Percentiles rank a stretch among this genome's conserved stretches.
Evolutionary conservation across 1,284 basidiomycete species (phyloP).

Genomic region (Boletus subluridellus): DNA sequence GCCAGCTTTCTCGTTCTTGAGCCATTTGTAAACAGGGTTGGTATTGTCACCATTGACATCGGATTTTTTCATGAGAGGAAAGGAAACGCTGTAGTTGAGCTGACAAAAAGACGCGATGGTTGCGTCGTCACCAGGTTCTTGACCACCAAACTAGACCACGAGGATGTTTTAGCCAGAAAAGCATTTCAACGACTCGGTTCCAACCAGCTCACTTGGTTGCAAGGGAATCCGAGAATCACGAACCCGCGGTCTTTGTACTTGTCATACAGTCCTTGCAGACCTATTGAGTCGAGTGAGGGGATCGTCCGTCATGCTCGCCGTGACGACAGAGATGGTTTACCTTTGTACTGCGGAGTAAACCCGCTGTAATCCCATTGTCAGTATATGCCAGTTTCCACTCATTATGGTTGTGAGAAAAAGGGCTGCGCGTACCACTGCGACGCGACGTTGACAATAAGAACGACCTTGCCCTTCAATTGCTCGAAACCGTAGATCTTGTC

Average conservation of each 20-base stretch:
- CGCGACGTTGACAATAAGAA: constrained; percentile 71
- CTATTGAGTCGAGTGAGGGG: constrained; percentile 33
- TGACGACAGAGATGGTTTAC: constrained; percentile 27
- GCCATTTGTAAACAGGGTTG: constrained; percentile 82
- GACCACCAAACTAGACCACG: constrained; percentile 58
- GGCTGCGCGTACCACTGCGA: constrained; percentile 57
- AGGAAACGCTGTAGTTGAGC: constrained; percentile 77
- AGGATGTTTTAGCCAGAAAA: not conserved
- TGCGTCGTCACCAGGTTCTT: constrained; percentile 73
- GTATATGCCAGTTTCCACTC: not conserved
- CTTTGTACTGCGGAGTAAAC: constrained; percentile 87
- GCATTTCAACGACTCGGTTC: not conserved
- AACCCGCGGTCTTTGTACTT: constrained; percentile 79
- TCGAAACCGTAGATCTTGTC: constrained; percentile 58
- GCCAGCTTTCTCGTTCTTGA: constrained; percentile 77
- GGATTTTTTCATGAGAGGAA: constrained; percentile 85
- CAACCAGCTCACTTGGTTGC: constrained; percentile 70
- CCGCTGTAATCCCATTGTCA: constrained; percentile 47
- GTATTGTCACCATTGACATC: constrained; percentile 83
- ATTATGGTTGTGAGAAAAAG: not conserved
- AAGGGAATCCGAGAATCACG: constrained; percentile 85
- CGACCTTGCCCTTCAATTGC: constrained; percentile 70
- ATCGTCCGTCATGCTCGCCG: not conserved
- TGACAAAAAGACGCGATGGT: constrained; percentile 67
- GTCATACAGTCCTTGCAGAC: constrained; percentile 79